Base-by-base conservation (phyloP, 2,329 filamentous ascomycete species). In the Verticillium albo-atrum region DNA sequence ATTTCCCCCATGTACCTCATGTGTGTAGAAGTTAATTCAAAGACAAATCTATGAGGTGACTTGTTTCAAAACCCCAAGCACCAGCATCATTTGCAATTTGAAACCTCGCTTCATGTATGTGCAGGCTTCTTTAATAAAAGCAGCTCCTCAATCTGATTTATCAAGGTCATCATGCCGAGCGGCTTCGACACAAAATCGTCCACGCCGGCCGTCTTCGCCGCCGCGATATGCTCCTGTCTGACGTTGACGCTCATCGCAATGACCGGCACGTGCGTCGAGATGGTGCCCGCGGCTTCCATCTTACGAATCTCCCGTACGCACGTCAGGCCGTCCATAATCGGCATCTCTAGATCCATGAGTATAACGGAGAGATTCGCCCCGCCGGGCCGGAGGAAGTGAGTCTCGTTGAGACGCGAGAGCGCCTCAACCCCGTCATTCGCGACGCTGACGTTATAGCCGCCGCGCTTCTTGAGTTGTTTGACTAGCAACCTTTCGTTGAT, bases 401-500 rank as follows among this genome's bases (percentile, higher is more conserved):
- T 73, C 47, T 64, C 64, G n/a, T 70, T 62, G 9, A 79, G 71
- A 2, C 74, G 71, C 0, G 75, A 74, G 1, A 82, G 67, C 0
- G 56, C 88, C 69, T 89, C 85, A 2, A 86, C 75, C 5, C 87
- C 87, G 66, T 89, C 86, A 37, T 85, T 74, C 4, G 85, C 86
- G 0, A 83, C 83, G 59, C 85, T 83, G 4, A 85, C 77, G 77
- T 59, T 88, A 81, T 4, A n/a, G n/a, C n/a, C n/a, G n/a, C 82
- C 80, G 17, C 82, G 79, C 66, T 86, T 87, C 58, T 77, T 77
- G 5, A 89, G 74, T 68, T 87, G 87, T 55, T 86, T 86, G n/a
- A 87, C 73, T 1, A 89, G 72, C 47, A 88, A 86, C 64, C 86
- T 87, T 66, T 89, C 86, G 68, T 89, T 89, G 62, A 88, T 86